phyloP scores from a whole-genome alignment of 1,284 basidiomycete genomes.

The Exobasidium rhododendri region DNA sequence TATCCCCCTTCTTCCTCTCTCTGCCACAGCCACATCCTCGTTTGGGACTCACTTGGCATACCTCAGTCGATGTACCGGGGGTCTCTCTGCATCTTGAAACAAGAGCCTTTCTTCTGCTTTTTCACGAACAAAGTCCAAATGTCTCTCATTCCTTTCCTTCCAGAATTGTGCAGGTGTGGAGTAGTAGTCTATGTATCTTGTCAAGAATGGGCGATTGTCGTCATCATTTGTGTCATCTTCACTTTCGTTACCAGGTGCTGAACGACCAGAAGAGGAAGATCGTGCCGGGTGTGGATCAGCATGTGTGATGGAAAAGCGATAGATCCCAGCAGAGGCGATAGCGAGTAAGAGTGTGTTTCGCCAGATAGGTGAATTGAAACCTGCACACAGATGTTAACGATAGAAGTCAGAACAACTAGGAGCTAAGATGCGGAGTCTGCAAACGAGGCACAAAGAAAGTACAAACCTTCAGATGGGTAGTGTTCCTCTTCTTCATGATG shows the following conservation, averaged over 20 bases:
- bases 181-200: constrained; percentile 44
- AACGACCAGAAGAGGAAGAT: constrained; percentile 31
- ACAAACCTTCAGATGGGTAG: constrained; percentile 3
- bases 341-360: constrained; percentile 34
- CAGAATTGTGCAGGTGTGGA: constrained; percentile 26
- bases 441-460: too few relatives aligned
- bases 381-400: constrained; percentile 7
- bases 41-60: constrained; percentile 35
- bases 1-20: too few relatives aligned
- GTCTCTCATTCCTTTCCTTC: constrained; percentile 37
- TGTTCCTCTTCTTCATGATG: constrained; percentile 6
- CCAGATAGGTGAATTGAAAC: constrained; percentile 43
- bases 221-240: constrained; percentile 31
- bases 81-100: constrained; percentile 44
- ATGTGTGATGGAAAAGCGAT: constrained; percentile 36
- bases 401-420: too few relatives aligned
- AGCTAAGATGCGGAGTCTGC: too few relatives aligned
- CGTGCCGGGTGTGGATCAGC: constrained; percentile 34
- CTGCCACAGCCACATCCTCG: too few relatives aligned
- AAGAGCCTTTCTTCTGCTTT: constrained; percentile 41
- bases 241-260: constrained; percentile 36
- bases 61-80: constrained; percentile 39
- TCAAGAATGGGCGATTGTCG: constrained; percentile 41
- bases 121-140: constrained; percentile 34
- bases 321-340: constrained; percentile 32